Evolutionary conservation across 495 filamentous ascomycete genomes (phyloP).

Genomic region (Penicillium bialowiezense): DNA sequence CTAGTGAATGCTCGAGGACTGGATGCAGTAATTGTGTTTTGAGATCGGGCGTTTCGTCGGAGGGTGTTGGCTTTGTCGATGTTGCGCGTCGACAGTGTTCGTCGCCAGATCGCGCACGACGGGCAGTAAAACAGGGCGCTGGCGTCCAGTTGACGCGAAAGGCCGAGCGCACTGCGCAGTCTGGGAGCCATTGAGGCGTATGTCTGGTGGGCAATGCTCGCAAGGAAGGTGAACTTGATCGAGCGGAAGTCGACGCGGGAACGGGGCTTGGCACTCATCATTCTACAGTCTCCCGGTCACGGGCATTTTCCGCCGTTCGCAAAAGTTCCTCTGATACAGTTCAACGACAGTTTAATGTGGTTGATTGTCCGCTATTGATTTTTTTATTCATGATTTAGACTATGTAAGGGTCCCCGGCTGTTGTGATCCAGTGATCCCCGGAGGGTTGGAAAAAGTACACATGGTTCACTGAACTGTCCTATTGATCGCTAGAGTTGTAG

Average conservation of each 20-base stretch:
- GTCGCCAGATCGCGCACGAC: slow-evolving; percentile 38
- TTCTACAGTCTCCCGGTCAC: background rate
- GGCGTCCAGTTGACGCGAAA: slow-evolving; percentile 26
- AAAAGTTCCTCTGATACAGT: too few species aligned
- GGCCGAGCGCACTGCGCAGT: slow-evolving; percentile 40
- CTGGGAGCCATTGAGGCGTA: slow-evolving; percentile 37
- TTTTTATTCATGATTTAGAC: too few species aligned
- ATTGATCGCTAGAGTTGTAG: slow-evolving; percentile 14
- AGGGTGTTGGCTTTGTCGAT: slow-evolving; percentile 7
- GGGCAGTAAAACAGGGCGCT: slow-evolving; percentile 34
- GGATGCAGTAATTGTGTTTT: background rate
- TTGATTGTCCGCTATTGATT: too few species aligned
- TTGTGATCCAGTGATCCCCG: too few species aligned
- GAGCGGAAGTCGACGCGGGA: slow-evolving; percentile 19
- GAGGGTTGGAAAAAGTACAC: background rate
- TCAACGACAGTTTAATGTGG: too few species aligned
- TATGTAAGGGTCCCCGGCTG: too few species aligned
- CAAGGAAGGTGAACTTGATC: slow-evolving; percentile 8
- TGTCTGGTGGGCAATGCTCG: slow-evolving; percentile 10
- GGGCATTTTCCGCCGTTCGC: too few species aligned
- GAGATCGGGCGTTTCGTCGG: slow-evolving; percentile 6
- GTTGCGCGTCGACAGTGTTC: slow-evolving; percentile 27
- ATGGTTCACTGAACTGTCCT: slow-evolving; percentile 11
- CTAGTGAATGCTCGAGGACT: slow-evolving; percentile 17
- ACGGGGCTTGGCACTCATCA: slow-evolving; percentile 23